Conservation (phyloP, 1,284 basidiomycete genomes). For the Taiwanofungus camphoratus region DNA sequence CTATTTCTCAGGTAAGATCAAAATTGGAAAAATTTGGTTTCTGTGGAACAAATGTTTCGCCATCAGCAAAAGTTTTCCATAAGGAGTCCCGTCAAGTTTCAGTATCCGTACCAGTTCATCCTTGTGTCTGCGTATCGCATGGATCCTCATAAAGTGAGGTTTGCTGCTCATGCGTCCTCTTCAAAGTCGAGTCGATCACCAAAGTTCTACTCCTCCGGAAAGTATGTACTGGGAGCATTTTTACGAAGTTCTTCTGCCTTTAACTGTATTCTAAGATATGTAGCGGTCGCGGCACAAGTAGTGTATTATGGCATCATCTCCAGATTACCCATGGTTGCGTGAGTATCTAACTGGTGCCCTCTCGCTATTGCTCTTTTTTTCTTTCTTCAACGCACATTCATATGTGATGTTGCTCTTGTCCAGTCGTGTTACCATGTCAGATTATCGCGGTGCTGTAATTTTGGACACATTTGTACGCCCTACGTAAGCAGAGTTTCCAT, state of each 20-base stretch:
- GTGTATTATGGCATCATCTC: slow-evolving; percentile 36
- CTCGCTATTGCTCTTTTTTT: slow-evolving; percentile 1
- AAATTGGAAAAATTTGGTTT: too few species aligned
- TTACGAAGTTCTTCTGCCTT: neutral
- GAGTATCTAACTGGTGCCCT: slow-evolving; percentile 25
- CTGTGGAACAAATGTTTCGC: too few species aligned
- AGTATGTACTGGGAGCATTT: too few species aligned
- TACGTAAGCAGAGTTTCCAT: slow-evolving; percentile 35
- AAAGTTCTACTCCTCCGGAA: too few species aligned
- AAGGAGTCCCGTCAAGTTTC: too few species aligned
- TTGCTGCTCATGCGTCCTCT: too few species aligned
- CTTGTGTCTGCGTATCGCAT: too few species aligned
- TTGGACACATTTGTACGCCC: slow-evolving; percentile 51
- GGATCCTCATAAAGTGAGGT: too few species aligned
- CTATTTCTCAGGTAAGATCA: too few species aligned
- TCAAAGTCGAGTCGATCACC: too few species aligned
- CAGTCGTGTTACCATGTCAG: slow-evolving; percentile 35
- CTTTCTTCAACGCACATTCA: slow-evolving; percentile 19
- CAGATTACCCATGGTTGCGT: slow-evolving; percentile 49
- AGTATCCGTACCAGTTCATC: too few species aligned
- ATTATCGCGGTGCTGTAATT: slow-evolving; percentile 45
- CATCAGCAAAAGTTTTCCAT: too few species aligned
- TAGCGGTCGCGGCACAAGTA: slow-evolving; percentile 40
- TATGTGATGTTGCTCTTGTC: slow-evolving; percentile 19
- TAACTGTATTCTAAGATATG: slow-evolving; percentile 30